Percentiles rank a stretch among this genome's conserved stretches.
phyloP scores from a whole-genome alignment of 441 rosid genomes.

The Biscutella auriculata region DNA sequence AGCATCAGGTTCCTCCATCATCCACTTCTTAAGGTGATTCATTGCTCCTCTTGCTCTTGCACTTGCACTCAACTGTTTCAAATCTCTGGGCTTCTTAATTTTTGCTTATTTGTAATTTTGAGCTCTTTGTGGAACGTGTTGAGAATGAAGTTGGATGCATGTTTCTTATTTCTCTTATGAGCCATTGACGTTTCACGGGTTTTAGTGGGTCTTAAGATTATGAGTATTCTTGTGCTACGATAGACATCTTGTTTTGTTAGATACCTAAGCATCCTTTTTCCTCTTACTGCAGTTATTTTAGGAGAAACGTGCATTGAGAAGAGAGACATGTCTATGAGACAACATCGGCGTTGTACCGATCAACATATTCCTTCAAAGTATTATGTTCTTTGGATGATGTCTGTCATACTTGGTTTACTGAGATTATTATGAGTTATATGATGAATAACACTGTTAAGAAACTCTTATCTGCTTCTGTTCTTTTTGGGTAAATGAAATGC shows the following conservation, averaged over 20 bases:
- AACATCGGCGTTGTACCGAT: background rate
- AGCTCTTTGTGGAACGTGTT: background rate
- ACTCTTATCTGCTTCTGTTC: background rate
- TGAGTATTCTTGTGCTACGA: background rate
- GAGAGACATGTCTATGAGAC: background rate
- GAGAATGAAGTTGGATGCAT: background rate
- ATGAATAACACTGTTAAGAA: background rate
- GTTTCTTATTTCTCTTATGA: background rate
- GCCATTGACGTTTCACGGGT: background rate
- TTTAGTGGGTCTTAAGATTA: background rate
- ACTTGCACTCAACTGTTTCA: too few relatives aligned
- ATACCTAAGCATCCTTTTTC: background rate
- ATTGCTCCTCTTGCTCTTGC: background rate
- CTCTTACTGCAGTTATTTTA: conserved; percentile 5
- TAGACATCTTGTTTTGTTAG: background rate
- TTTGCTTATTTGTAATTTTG: too few relatives aligned
- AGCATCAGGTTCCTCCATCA: conserved; percentile 10
- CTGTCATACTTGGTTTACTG: background rate
- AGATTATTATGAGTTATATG: background rate
- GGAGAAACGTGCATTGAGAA: background rate
- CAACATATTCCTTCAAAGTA: background rate
- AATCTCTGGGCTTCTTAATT: too few relatives aligned
- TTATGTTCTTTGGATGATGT: background rate
- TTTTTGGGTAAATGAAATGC: background rate
- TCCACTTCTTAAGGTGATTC: conserved; percentile 10